Evolutionary conservation across 2,329 filamentous ascomycete genomes (phyloP), one percentile per base, ranked within the genome.

Genomic region (Pyrenophora seminiperda): DNA sequence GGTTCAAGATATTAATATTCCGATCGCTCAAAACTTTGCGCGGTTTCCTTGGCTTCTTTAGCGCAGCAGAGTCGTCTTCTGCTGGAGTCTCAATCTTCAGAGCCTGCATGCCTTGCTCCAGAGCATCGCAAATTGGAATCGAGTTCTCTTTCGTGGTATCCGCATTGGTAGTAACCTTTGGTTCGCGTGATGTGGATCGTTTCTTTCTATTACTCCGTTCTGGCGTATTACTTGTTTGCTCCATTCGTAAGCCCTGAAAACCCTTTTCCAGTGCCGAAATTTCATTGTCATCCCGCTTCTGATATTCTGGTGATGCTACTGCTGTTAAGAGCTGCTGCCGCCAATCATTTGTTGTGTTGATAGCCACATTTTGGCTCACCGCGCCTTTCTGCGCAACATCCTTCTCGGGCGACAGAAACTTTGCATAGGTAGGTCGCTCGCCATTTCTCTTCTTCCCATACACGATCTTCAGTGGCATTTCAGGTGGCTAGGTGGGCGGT

Each of bases 341-440:
- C 41, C 39, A 50, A 17, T 41, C 40, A 10, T 46, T 36, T 42
- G 51, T 30, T 14, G 20, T 37, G 30, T 11, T 44, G 17, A 32
- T 53, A 13, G 14, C 33, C 32, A 31, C 31, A 47, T 41, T 50
- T 47, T 37, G 30, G 30, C 27, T 11, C 27, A 24, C 31, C 2
- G 31, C 10, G 10, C 19, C 31, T 18, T 18, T 36, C 30, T 46
- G 20, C 31, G 46, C 29, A 57, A 38, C 51, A 22, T 62, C 63
- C 50, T 67, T 67, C 36, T 63, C 62, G 4, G 66, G 62, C 13
- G 62, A 63, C 4, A 71, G 40, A 18, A 70, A 65, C 30, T 65
- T 66, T 4, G 58, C 47, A 41, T 62, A 70, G 24, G 53, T 58
- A 1, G 50, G 42, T 45, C 68, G 70, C 3, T 65, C 41, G 5